Percentiles rank a stretch among this genome's conserved stretches.
Evolutionary conservation across 2,329 filamentous ascomycete species (phyloP).

Genomic region (Zymoseptoria tritici): DNA sequence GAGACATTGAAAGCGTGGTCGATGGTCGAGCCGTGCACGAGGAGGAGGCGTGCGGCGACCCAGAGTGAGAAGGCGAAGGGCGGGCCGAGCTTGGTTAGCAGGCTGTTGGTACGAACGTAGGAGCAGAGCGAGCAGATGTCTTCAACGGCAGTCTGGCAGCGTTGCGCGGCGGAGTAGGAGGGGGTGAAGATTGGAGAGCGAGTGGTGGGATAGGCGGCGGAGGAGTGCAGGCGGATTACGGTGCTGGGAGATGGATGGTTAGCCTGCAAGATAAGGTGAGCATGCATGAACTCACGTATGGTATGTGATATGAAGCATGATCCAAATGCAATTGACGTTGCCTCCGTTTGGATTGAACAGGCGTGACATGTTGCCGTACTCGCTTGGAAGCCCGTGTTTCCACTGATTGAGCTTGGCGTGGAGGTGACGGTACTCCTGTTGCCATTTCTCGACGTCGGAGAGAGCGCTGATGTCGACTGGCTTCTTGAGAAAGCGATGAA

Average conservation of each 20-base stretch:
- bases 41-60: conserved; percentile 78
- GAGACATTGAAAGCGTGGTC: conserved; percentile 74
- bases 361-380: conserved; percentile 78
- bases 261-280: not conserved
- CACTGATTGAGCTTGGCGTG: conserved; percentile 72
- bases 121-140: conserved; percentile 71
- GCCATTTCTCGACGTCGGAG: conserved; percentile 83
- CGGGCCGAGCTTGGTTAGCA: conserved; percentile 74
- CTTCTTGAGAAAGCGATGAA: conserved; percentile 81
- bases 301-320: conserved; percentile 86
- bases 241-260: conserved; percentile 41
- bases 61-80: conserved; percentile 89
- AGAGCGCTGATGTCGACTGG: conserved; percentile 82
- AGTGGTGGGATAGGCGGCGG: conserved; percentile 84
- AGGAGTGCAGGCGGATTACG: conserved; percentile 83
- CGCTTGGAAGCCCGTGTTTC: conserved; percentile 74
- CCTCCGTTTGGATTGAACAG: conserved; percentile 57
- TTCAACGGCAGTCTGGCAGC: conserved; percentile 75
- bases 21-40: conserved; percentile 86
- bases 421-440: conserved; percentile 75
- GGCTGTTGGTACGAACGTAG: conserved; percentile 66
- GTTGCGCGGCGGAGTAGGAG: conserved; percentile 75
- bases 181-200: conserved; percentile 83
- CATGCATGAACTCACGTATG: conserved; percentile 55
- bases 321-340: conserved; percentile 71